Evolutionary conservation across 805 yeast species (phyloP).

Genomic region (Wickerhamiella galacta): DNA sequence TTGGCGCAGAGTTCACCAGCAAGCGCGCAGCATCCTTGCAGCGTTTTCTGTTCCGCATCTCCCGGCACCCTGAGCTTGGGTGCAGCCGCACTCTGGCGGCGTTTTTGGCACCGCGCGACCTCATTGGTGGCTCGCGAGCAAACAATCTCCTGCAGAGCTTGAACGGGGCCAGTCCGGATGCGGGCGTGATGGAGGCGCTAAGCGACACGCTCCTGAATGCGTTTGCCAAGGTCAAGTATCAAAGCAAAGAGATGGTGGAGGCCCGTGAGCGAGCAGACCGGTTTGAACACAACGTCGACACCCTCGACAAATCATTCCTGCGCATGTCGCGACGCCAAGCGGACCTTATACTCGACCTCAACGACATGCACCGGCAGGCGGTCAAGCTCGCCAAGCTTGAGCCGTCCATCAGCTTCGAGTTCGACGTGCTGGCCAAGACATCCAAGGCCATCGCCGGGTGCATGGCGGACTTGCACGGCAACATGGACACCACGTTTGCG

Average conservation of each 20-base stretch:
- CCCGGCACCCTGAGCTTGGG: conserved; percentile 56
- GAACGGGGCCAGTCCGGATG: conserved; percentile 21
- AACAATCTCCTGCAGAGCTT: background rate
- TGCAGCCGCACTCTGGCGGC: conserved; percentile 53
- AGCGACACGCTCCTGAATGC: conserved; percentile 88
- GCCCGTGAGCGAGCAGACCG: conserved; percentile 71
- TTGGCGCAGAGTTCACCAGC: conserved; percentile 65
- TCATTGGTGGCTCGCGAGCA: conserved; percentile 1
- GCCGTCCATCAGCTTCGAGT: conserved; percentile 24
- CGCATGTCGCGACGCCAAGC: conserved; percentile 57
- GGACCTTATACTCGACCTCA: conserved; percentile 58
- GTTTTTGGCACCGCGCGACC: conserved; percentile 40
- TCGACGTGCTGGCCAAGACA: conserved; percentile 32
- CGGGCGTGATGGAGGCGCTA: conserved; percentile 54
- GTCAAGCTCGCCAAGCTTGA: conserved; percentile 47
- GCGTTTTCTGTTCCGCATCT: conserved; percentile 55
- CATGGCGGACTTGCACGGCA: conserved; percentile 29
- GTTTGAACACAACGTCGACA: conserved; percentile 64
- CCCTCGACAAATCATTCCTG: conserved; percentile 62
- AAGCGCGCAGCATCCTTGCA: conserved; percentile 69
- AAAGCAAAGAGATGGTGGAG: conserved; percentile 58
- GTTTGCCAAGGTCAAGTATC: conserved; percentile 56
- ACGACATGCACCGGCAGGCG: conserved; percentile 53
- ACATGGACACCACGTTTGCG: conserved; percentile 63
- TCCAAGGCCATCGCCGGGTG: conserved; percentile 29